Conservation (phyloP, 805 yeast species). For the Zygotorulaspora sp. region DNA sequence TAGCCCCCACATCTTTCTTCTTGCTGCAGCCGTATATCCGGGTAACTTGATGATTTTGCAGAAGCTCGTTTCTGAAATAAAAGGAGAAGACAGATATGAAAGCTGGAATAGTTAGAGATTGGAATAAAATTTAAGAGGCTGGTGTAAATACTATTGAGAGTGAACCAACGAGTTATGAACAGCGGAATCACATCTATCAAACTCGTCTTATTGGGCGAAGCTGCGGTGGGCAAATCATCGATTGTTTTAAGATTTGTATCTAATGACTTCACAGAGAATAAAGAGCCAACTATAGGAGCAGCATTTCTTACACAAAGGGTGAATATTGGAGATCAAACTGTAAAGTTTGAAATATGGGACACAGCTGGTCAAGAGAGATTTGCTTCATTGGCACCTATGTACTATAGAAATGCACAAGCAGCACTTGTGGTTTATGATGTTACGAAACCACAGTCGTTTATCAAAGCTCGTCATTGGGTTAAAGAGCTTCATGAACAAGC, state of each 20-base stretch:
- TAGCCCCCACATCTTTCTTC: too few species aligned
- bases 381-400: slow-evolving; percentile 95
- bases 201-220: slow-evolving; percentile 89
- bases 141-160: too few species aligned
- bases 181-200: slow-evolving; percentile 51
- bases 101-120: too few species aligned
- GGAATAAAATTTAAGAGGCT: too few species aligned
- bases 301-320: slow-evolving; percentile 94
- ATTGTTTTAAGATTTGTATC: slow-evolving; percentile 88
- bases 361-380: slow-evolving; percentile 98
- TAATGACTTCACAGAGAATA: slow-evolving; percentile 94
- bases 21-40: too few species aligned
- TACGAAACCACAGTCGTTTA: slow-evolving; percentile 90
- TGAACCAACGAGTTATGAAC: too few species aligned
- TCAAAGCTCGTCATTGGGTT: slow-evolving; percentile 98
- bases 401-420: slow-evolving; percentile 95
- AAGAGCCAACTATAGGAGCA: slow-evolving; percentile 97
- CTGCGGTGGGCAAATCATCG: slow-evolving; percentile 96
- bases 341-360: slow-evolving; percentile 93
- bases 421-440: slow-evolving; percentile 94
- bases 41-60: too few species aligned
- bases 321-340: slow-evolving; percentile 75
- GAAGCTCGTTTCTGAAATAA: too few species aligned
- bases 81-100: too few species aligned
- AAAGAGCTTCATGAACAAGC: slow-evolving; percentile 95